Percentiles rank a stretch among this genome's conserved stretches.
Evolutionary conservation across 495 filamentous ascomycete species (phyloP).

Genomic region (Echria macrotheca): DNA sequence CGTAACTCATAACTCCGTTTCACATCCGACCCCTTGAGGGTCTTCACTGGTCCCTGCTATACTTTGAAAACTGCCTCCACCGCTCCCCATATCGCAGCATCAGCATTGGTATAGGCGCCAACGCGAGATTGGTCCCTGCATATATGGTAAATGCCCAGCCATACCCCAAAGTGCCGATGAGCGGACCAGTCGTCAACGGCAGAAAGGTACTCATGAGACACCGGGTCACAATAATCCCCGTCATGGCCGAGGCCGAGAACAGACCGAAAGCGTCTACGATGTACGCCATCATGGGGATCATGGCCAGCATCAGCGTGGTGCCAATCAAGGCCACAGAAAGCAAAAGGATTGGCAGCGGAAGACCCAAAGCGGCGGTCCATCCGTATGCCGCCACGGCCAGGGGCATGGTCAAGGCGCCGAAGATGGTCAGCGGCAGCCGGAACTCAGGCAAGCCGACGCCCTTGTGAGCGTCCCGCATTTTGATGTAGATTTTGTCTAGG

Average conservation of each 20-base stretch:
- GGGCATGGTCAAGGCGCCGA: conserved; percentile 40
- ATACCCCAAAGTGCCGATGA: conserved; percentile 42
- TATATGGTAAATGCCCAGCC: conserved; percentile 46
- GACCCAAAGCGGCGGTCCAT: conserved; percentile 36
- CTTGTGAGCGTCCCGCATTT: conserved; percentile 34
- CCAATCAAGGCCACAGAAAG: conserved; percentile 40
- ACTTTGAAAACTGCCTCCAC: conserved; percentile 48
- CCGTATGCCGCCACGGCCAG: conserved; percentile 42
- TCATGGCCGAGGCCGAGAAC: conserved; percentile 53
- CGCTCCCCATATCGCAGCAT: conserved; percentile 43
- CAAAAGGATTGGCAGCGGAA: conserved; percentile 38
- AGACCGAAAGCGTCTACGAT: conserved; percentile 54
- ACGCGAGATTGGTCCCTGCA: conserved; percentile 27
- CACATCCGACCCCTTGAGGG: too few relatives aligned
- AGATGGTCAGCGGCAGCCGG: conserved; percentile 46
- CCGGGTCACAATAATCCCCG: conserved; percentile 47
- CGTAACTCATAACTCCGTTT: conserved; percentile 1
- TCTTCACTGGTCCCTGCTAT: conserved; percentile 27
- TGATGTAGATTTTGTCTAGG: conserved; percentile 49
- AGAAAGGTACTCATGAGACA: conserved; percentile 52
- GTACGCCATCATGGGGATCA: conserved; percentile 49
- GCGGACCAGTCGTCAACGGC: conserved; percentile 42
- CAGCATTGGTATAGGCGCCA: conserved; percentile 48
- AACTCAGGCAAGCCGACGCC: conserved; percentile 42
- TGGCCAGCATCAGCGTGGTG: conserved; percentile 33